Percentiles rank a stretch among this genome's conserved stretches.
phyloP scores from a whole-genome alignment of 2,329 filamentous ascomycete genomes.

The Pseudogymnoascus sp. region DNA sequence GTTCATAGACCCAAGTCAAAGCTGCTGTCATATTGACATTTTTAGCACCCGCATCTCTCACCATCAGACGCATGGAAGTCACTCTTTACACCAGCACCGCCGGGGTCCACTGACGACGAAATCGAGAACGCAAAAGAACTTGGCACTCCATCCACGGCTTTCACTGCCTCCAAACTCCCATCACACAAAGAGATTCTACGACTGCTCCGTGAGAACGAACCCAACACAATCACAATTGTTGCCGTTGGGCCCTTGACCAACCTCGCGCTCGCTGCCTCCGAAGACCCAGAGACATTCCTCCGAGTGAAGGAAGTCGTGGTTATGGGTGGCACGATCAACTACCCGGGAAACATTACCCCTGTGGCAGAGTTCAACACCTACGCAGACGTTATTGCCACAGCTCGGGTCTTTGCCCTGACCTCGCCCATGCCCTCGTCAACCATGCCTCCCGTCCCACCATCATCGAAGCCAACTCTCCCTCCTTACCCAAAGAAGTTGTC shows the following conservation, averaged over 20 bases:
- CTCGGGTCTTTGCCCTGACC: slow-evolving; percentile 69
- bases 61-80: slow-evolving; percentile 67
- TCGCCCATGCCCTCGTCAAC: slow-evolving; percentile 67
- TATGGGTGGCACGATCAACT: slow-evolving; percentile 82
- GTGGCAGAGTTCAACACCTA: slow-evolving; percentile 93
- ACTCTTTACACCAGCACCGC: slow-evolving; percentile 48
- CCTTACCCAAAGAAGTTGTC: slow-evolving; percentile 59
- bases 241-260: slow-evolving; percentile 92
- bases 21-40: slow-evolving; percentile 18
- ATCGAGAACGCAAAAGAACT: slow-evolving; percentile 28
- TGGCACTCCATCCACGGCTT: slow-evolving; percentile 43
- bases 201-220: slow-evolving; percentile 71
- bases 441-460: slow-evolving; percentile 60
- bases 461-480: slow-evolving; percentile 37
- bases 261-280: slow-evolving; percentile 76
- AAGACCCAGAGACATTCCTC: slow-evolving; percentile 84
- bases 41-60: slow-evolving; percentile 62
- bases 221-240: slow-evolving; percentile 80
- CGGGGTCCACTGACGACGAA: slow-evolving; percentile 39
- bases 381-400: slow-evolving; percentile 73
- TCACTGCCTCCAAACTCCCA: slow-evolving; percentile 65
- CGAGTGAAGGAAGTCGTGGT: slow-evolving; percentile 84
- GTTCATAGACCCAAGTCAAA: neutral
- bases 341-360: slow-evolving; percentile 76
- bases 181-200: slow-evolving; percentile 86